Percentiles rank a stretch among this genome's conserved stretches.
phyloP scores from a whole-genome alignment of 2,329 filamentous ascomycete species.

The Venturia aucupariae region DNA sequence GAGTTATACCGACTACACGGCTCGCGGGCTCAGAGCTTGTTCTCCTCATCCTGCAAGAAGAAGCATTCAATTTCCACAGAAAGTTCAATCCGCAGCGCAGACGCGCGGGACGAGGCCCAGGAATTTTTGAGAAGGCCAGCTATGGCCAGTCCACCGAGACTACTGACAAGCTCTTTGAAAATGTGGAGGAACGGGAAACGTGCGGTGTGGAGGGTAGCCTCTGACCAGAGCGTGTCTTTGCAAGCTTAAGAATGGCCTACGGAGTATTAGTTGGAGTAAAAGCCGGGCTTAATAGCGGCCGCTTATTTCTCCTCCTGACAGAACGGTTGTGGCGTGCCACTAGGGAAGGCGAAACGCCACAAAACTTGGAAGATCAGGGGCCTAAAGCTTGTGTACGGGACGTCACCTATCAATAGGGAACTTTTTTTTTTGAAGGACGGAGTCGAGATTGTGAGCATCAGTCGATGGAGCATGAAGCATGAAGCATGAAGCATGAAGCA shows the following conservation, averaged over 20 bases:
- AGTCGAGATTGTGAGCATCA: no score
- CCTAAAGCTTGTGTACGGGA: conserved; percentile 1
- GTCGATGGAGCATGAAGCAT: no score
- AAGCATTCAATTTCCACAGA: background rate
- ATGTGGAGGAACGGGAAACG: background rate
- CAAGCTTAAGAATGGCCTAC: no score
- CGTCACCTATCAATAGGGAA: no score
- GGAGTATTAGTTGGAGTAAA: no score
- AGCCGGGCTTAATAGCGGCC: no score
- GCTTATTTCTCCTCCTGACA: no score
- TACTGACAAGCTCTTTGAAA: background rate
- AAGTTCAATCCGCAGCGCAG: background rate
- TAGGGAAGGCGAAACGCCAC: background rate
- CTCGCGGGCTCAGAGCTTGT: no score
- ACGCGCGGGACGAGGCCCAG: background rate
- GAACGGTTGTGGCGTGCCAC: background rate
- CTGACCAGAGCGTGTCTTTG: background rate
- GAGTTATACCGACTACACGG: no score
- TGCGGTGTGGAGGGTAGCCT: background rate
- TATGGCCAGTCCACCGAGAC: background rate
- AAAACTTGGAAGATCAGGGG: background rate
- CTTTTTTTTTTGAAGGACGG: no score
- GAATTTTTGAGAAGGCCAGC: background rate
- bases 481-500: no score
- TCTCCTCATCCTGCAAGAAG: no score